These are phyloP conservation scores for Pythium diclinum DNA, from an alignment of 352 stramenopile genomes.

Conservation along the genomic window DNA sequence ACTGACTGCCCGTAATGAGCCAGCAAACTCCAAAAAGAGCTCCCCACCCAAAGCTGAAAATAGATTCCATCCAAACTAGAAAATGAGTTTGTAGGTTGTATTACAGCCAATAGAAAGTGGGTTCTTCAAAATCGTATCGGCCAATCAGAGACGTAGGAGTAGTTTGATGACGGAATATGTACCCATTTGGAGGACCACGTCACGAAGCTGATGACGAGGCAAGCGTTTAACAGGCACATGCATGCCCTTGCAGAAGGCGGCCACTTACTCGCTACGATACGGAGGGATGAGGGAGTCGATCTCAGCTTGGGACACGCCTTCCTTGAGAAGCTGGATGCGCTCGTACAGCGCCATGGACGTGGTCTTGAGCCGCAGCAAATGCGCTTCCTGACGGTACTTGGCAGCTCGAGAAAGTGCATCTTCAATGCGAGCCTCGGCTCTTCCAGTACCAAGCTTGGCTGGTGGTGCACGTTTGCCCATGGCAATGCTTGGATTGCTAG, in stretches of 20 bases:
- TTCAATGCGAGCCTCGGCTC: background rate
- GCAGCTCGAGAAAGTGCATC: background rate
- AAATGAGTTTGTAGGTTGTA: constrained; percentile 16
- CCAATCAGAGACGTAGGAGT: background rate
- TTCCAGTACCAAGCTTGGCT: background rate
- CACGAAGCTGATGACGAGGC: background rate
- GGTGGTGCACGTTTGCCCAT: too few species aligned
- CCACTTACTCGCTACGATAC: background rate
- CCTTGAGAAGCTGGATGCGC: background rate
- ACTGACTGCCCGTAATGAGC: background rate
- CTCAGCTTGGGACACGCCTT: background rate
- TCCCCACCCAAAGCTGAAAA: background rate
- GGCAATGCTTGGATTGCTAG: too few species aligned
- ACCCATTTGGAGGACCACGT: background rate
- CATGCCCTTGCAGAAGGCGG: too few species aligned
- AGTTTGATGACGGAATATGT: background rate
- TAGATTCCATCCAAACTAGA: constrained; percentile 16
- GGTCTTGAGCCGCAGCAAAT: background rate
- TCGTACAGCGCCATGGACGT: background rate
- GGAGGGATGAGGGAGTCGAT: background rate
- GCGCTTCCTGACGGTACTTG: background rate
- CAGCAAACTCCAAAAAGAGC: background rate
- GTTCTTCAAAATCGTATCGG: too few species aligned
- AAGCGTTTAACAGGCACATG: too few species aligned
- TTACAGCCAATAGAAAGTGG: constrained; percentile 12